These are phyloP conservation scores for Macrocybe gigantea DNA, from an alignment of 768 basidiomycete species.

Conservation along the genomic window DNA sequence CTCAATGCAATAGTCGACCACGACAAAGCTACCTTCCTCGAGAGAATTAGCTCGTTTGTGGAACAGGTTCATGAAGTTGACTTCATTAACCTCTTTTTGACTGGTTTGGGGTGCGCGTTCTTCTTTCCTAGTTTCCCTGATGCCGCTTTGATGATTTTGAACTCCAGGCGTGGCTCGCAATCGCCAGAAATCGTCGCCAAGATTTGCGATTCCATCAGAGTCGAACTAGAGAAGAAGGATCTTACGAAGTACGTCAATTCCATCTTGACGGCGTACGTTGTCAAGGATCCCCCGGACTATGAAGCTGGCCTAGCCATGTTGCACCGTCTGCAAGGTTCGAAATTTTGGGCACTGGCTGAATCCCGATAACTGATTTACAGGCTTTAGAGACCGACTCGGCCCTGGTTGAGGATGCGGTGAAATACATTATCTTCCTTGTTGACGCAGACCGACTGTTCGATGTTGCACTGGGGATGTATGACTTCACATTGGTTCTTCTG, in stretches of 20 bases:
- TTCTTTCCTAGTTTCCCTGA: background rate
- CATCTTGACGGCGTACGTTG: conserved; percentile 88
- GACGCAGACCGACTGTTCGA: conserved; percentile 90
- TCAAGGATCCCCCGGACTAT: conserved; percentile 87
- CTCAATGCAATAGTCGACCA: conserved; percentile 85
- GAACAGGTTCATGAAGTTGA: conserved; percentile 88
- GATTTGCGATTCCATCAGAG: conserved; percentile 74
- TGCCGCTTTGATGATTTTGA: conserved; percentile 2
- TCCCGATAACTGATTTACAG: conserved; percentile 13
- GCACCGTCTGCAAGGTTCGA: conserved; percentile 68
- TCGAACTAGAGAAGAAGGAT: conserved; percentile 65
- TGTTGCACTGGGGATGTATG: conserved; percentile 97
- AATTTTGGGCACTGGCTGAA: background rate
- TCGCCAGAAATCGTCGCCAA: conserved; percentile 52
- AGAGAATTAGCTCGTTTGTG: conserved; percentile 59
- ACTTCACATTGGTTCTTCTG: conserved; percentile 93
- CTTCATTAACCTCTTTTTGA: conserved; percentile 87
- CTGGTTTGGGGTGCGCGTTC: conserved; percentile 67
- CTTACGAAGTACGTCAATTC: conserved; percentile 82
- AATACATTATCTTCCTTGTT: conserved; percentile 96
- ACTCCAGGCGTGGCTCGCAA: conserved; percentile 51
- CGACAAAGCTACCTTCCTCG: conserved; percentile 60
- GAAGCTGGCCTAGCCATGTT: conserved; percentile 78
- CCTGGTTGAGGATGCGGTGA: conserved; percentile 92
- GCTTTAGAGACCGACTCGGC: conserved; percentile 49